Evolutionary conservation across 78 protist species (phyloP), one percentile per base, ranked within the genome.

Genomic region (Carpediemonas membranifera): DNA sequence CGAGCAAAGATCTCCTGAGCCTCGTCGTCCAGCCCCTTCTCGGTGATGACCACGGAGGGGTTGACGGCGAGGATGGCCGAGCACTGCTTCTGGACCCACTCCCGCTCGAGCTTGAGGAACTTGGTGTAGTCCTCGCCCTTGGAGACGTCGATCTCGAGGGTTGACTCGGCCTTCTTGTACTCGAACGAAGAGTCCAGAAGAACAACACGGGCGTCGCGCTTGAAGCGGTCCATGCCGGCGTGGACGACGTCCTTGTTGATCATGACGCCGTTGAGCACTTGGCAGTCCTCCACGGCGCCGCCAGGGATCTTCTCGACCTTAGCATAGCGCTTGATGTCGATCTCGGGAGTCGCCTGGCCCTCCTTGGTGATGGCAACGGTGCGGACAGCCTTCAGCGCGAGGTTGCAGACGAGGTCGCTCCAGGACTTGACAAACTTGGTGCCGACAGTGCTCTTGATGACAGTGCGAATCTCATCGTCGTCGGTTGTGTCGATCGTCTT

Each of bases 281-380:
- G 39, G 31, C 87, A 84, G 43, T 93, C 94, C 27, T 79, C 79
- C 35, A 93, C 64, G 50, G 87, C 87, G 14, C 98, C 99, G 36
- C 99, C 98, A n/a, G 99, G 98, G 57, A 94, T 88, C 87, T 94
- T 94, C 73, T 94, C 98, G 13, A 94, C 78, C 68, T 77, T 68
- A 15, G 91, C 96, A 61, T 89, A 95, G 28, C 95, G 71, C 86
- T 96, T 96, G 73, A 94, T 59, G 59, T 96, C 99, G 33, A 96
- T 72, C 66, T 92, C 97, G 30, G 27, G 59, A n/a, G n/a, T n/a
- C n/a, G n/a, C n/a, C 3, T 25, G 34, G 5, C 59, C 58, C 34
- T 77, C n/a, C 47, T 82, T 92, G n/a, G 59, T 65, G 9, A 71
- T 78, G 36, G 58, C 74, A 19, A 77, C 37, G 54, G 65, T 44